Evolutionary conservation across 2,329 filamentous ascomycete species (phyloP), one percentile per base, ranked within the genome.

Genomic region (Colletotrichum sp.): DNA sequence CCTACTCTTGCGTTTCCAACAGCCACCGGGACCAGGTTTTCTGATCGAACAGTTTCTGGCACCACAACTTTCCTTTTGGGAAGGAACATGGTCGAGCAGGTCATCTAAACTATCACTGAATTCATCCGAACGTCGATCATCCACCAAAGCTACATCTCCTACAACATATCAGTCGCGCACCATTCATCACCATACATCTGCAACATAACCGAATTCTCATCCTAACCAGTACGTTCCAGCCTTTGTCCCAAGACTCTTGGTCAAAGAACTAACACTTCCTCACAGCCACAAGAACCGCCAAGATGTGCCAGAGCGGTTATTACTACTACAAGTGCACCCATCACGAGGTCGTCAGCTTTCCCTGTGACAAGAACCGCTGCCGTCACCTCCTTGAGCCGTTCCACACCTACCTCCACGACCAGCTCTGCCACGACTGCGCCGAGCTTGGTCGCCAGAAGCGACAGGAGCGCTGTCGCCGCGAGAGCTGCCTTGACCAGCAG

Each of bases 271-370:
- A 52, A 52, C 44, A 52, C 44, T 52, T 52, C n/a, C 22, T 52
- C 15, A 68, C 63, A 65, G 36, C 15, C 16, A 65, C 28, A 8
- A 22, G 48, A 22, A 32, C 19, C 8, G 12, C 15, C 22, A 60
- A 74, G 22, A 74, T 76, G 77, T 78, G 77, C 44, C 74, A 65
- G 12, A 77, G 68, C 15, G 77, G 78, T 52, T 76, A 52, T n/a
- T 79, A 78, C 69, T 71, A 30, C 39, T 79, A 78, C 69, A 64
- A 64, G 32, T 79, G 78, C 73, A 39, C 57, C 30, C 77, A 78
- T 48, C 27, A 36, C 13, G 72, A 78, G 65, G n/a, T 32, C 9
- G 68, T 68, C n/a, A 36, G 74, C 61, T 79, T 67, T 68, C 68
- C 66, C 7, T 79, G 77, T 36, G 32, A 19, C 22, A 28, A 44